Percentiles rank a stretch among this genome's conserved stretches.
Conservation (phyloP, 352 stramenopile species). For the Pythium rishiriense region DNA sequence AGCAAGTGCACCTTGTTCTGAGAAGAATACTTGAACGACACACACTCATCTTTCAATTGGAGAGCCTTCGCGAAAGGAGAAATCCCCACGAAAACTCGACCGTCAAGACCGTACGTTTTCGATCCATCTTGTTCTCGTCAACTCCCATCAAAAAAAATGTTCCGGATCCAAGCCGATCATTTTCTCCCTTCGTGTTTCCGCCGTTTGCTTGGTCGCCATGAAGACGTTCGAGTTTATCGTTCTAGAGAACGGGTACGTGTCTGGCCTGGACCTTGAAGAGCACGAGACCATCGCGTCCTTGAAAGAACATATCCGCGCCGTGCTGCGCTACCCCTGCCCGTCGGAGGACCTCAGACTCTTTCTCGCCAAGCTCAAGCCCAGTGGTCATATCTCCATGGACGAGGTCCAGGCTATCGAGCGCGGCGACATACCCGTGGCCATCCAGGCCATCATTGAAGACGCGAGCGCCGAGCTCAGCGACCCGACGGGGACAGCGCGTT, state of each 20-base stretch:
- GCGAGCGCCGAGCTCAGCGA: neutral
- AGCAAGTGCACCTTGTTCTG: neutral
- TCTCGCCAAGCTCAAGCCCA: neutral
- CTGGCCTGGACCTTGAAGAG: neutral
- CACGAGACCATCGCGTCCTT: neutral
- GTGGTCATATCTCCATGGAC: neutral
- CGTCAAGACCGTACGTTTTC: too few relatives aligned
- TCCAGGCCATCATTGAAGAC: neutral
- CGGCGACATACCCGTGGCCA: neutral
- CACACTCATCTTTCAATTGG: neutral
- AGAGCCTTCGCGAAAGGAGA: too few relatives aligned
- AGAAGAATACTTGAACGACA: neutral
- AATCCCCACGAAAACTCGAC: too few relatives aligned
- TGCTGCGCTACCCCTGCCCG: neutral
- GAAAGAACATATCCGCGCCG: neutral
- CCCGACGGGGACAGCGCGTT: neutral
- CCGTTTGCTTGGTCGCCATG: neutral
- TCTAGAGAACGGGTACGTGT: neutral
- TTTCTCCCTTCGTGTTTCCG: too few relatives aligned
- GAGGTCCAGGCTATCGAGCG: neutral
- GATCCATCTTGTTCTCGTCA: too few relatives aligned
- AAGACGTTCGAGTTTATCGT: neutral
- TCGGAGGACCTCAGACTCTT: neutral
- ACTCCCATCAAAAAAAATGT: too few relatives aligned
- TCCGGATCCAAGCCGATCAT: too few relatives aligned